Conservation (phyloP, 306 rosid species). For the Cucurbita pepo region DNA sequence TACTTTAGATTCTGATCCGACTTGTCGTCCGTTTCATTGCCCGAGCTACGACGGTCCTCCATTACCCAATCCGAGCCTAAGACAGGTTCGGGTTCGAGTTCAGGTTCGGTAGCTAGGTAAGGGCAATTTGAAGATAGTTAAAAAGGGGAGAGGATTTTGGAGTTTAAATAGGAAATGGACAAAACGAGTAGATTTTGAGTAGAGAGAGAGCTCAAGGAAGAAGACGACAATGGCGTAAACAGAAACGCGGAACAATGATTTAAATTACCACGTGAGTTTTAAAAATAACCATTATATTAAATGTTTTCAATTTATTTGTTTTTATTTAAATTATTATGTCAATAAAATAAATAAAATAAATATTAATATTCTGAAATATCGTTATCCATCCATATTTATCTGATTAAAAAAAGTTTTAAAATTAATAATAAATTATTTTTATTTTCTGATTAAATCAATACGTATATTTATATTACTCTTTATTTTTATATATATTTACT, state of each 20-base stretch:
- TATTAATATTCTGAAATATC: no score
- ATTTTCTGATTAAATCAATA: no score
- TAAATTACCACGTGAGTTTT: not conserved
- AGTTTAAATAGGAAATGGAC: not conserved
- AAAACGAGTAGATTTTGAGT: not conserved
- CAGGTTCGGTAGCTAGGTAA: not conserved
- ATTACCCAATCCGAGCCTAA: not conserved
- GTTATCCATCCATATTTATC: no score
- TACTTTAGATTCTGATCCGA: conserved; percentile 9
- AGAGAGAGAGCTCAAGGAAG: not conserved
- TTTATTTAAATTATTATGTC: no score
- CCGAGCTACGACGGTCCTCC: not conserved
- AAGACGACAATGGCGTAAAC: not conserved
- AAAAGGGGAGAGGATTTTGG: not conserved
- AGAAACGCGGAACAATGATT: not conserved
- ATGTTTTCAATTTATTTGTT: no score
- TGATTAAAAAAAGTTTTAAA: no score
- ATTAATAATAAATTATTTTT: no score
- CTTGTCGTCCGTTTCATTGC: not conserved
- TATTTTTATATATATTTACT: no score
- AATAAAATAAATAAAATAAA: no score
- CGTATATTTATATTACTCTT: no score
- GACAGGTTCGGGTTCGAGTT: not conserved
- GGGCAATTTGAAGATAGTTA: not conserved
- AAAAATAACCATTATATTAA: no score